Evolutionary conservation across 768 basidiomycete species (phyloP).

Genomic region (Exidia glandulosa): DNA sequence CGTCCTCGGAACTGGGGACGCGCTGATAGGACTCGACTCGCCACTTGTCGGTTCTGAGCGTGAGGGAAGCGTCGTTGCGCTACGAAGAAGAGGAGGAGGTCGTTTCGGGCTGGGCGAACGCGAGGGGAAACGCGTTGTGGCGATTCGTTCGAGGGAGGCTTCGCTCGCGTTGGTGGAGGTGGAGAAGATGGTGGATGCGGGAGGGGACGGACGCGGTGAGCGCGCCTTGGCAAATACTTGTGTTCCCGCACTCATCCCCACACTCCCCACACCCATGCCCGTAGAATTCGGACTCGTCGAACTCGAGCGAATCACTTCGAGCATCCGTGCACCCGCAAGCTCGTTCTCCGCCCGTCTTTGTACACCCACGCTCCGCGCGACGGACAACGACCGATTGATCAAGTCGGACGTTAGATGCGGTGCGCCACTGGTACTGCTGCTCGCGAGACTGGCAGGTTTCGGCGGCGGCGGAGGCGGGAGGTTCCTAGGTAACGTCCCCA

Average conservation of each 20-base stretch:
- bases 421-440: neutral
- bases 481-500: conserved; percentile 28
- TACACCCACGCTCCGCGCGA: neutral
- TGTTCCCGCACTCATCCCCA: neutral
- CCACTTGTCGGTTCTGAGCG: neutral
- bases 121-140: neutral
- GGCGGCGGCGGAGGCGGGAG: conserved; percentile 54
- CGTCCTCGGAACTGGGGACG: neutral
- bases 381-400: neutral
- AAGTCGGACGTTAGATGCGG: neutral
- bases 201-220: neutral
- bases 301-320: neutral
- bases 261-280: neutral
- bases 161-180: neutral
- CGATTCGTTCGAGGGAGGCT: neutral
- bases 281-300: neutral
- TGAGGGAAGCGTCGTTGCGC: neutral
- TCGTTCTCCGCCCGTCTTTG: neutral
- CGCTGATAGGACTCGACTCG: neutral
- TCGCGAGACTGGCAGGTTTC: conserved; percentile 15
- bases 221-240: neutral
- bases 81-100: neutral
- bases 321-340: neutral
- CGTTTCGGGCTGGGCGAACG: neutral
- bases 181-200: neutral